Base-by-base conservation (phyloP, 2,329 filamentous ascomycete genomes). In the Aspergillus carbonarius region DNA sequence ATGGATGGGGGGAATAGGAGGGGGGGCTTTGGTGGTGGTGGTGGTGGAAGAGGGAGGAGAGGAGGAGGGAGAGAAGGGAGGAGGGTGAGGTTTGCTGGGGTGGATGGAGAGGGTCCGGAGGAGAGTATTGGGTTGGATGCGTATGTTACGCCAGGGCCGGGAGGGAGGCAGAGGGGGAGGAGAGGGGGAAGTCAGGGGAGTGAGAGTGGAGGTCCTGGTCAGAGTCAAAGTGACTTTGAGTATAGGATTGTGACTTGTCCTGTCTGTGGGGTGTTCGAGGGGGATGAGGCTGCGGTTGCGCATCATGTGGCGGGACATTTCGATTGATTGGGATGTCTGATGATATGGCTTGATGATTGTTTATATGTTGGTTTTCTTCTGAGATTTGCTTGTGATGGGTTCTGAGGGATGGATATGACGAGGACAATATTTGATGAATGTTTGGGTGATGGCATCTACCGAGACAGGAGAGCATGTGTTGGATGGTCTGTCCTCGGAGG, bases 241-340 rank as follows among this genome's bases (percentile, higher is more conserved):
- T 18, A 32, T 25, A 25, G n/a, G 18, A 18, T 47, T 39, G 46
- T 60, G 39, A 54, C 35, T 5, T 68, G 66, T 59, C 66, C 66
- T 15, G 63, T 68, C 3, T 68, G 66, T 35, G 58, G 42, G 7
- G 51, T 18, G 10, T 68, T 68, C 35, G 52, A 66, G 27, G 66
- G 66, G 3, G 66, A 68, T 30, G 66, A 68, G 52, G 60, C 61
- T 5, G 66, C 66, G 44, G 66, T 68, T 51, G 64, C 66, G 30
- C 60, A 68, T 32, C 66, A 68, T 63, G 66, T 68, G 51, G 59
- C 63, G 18, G 32, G 54, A 10, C 66, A 68, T 64, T 68, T 68
- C 48, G 39, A 42, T 42, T 42, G 39, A 40, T n/a, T n/a, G n/a
- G n/a, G n/a, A n/a, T n/a, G n/a, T n/a, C n/a, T n/a, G n/a, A n/a